These are phyloP conservation scores for Neopestalotiopsis sp. DNA, from an alignment of 2,329 filamentous ascomycete species.

Conservation along the genomic window DNA sequence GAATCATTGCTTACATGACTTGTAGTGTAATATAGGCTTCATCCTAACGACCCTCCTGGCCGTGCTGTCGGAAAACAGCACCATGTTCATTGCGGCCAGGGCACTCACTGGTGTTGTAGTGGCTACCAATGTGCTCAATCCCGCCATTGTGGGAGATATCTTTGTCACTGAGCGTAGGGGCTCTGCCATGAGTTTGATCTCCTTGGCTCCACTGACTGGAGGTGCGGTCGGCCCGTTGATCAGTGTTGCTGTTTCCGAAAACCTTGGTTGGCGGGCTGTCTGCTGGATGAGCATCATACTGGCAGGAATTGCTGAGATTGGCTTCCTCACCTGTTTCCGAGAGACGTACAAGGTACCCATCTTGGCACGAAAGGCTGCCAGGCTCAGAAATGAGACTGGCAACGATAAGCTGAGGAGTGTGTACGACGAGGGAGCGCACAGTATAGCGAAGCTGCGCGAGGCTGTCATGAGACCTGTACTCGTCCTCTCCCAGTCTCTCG, in stretches of 20 bases:
- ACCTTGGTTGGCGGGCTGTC: slow-evolving; percentile 58
- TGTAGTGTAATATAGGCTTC: slow-evolving; percentile 53
- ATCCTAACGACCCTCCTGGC: slow-evolving; percentile 52
- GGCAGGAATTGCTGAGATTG: slow-evolving; percentile 53
- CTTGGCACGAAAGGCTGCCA: slow-evolving; percentile 48
- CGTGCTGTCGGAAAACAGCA: slow-evolving; percentile 50
- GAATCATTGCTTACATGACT: too few species aligned
- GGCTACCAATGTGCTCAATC: slow-evolving; percentile 67
- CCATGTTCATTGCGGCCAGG: slow-evolving; percentile 57
- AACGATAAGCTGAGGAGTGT: slow-evolving; percentile 36
- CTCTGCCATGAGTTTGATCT: slow-evolving; percentile 61
- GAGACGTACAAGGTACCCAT: slow-evolving; percentile 69
- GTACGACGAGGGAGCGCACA: slow-evolving; percentile 36
- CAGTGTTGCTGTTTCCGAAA: slow-evolving; percentile 59
- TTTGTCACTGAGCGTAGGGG: slow-evolving; percentile 63
- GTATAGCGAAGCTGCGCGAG: slow-evolving; percentile 40
- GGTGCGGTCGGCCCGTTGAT: slow-evolving; percentile 63
- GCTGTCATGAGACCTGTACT: slow-evolving; percentile 52
- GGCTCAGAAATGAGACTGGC: slow-evolving; percentile 37
- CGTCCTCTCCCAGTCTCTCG: slow-evolving; percentile 54
- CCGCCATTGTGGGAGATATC: slow-evolving; percentile 69
- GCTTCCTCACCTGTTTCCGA: slow-evolving; percentile 57
- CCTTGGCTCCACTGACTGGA: slow-evolving; percentile 62
- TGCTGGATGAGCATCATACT: slow-evolving; percentile 56
- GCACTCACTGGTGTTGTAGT: slow-evolving; percentile 67